Percentiles rank a stretch among this genome's conserved stretches.
Evolutionary conservation across 2,329 filamentous ascomycete genomes (phyloP).

Genomic region (Lojkania enalia): DNA sequence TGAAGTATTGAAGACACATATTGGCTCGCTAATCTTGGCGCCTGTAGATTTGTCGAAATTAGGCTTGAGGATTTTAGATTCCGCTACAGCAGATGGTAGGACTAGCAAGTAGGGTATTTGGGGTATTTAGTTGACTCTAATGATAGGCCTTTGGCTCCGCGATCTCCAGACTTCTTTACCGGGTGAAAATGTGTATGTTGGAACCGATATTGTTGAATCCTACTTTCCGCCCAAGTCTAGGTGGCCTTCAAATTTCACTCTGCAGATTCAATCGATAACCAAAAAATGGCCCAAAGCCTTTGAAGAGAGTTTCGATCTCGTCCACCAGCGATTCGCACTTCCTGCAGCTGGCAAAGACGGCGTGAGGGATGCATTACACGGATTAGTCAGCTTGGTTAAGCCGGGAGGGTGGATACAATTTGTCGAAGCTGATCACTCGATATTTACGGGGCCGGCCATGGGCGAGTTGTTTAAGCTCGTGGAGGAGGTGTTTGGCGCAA

Average conservation of each 20-base stretch:
- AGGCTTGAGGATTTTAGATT: background rate
- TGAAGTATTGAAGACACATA: background rate
- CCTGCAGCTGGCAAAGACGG: background rate
- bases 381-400: constrained; percentile 6
- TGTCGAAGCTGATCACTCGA: constrained; percentile 7
- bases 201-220: constrained; percentile 1
- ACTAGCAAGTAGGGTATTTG: background rate
- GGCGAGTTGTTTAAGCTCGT: constrained; percentile 3
- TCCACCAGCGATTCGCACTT: constrained; percentile 5
- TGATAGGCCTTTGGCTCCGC: constrained; percentile 1
- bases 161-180: background rate
- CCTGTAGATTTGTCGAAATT: background rate
- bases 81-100: background rate
- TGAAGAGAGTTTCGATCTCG: background rate
- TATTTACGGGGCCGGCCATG: constrained; percentile 4
- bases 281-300: background rate
- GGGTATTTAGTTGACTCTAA: no score
- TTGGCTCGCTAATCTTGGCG: background rate
- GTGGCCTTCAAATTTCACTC: background rate
- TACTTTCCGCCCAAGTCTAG: constrained; percentile 2
- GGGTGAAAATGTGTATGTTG: background rate
- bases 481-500: constrained; percentile 3
- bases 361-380: background rate
- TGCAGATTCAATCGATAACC: constrained; percentile 2
- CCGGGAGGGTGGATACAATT: constrained; percentile 16